A percentile compares a stretch with the other conserved stretches of the same genome.
phyloP scores from a whole-genome alignment of 805 yeast genomes.

The Kuraishia borneana region DNA sequence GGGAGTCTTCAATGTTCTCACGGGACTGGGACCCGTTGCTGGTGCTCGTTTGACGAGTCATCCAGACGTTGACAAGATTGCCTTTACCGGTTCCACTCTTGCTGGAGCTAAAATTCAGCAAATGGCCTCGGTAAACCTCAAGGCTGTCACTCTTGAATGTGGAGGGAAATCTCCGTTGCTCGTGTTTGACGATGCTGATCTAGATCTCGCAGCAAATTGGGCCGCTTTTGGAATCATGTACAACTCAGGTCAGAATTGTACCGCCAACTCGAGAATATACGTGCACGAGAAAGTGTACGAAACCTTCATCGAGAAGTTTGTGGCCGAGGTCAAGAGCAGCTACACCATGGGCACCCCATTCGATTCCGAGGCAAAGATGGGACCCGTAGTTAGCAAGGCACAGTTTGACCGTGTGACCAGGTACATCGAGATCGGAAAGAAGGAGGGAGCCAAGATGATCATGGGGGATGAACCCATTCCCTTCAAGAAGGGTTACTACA shows the following conservation, averaged over 20 bases:
- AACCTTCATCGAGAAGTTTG: conserved; percentile 32
- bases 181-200: conserved; percentile 51
- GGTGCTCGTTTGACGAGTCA: conserved; percentile 61
- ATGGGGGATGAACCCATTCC: conserved; percentile 31
- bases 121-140: conserved; percentile 48
- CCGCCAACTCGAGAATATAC: conserved; percentile 53
- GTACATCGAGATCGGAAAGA: conserved; percentile 32
- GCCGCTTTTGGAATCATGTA: conserved; percentile 53
- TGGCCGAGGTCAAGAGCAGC: conserved; percentile 30
- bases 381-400: conserved; percentile 48
- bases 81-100: conserved; percentile 56
- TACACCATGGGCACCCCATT: conserved; percentile 52
- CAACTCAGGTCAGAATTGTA: conserved; percentile 61
- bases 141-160: conserved; percentile 58
- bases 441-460: conserved; percentile 36
- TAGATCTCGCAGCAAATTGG: conserved; percentile 60
- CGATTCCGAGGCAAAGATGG: conserved; percentile 34
- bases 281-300: conserved; percentile 48
- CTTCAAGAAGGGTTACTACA: conserved; percentile 47
- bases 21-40: conserved; percentile 59
- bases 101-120: conserved; percentile 59
- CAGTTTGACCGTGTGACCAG: conserved; percentile 42
- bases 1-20: conserved; percentile 62
- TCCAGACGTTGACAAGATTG: conserved; percentile 43
- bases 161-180: conserved; percentile 65